Evolutionary conservation across 2,329 filamentous ascomycete species (phyloP).

Genomic region (Ophiobolus disseminans): DNA sequence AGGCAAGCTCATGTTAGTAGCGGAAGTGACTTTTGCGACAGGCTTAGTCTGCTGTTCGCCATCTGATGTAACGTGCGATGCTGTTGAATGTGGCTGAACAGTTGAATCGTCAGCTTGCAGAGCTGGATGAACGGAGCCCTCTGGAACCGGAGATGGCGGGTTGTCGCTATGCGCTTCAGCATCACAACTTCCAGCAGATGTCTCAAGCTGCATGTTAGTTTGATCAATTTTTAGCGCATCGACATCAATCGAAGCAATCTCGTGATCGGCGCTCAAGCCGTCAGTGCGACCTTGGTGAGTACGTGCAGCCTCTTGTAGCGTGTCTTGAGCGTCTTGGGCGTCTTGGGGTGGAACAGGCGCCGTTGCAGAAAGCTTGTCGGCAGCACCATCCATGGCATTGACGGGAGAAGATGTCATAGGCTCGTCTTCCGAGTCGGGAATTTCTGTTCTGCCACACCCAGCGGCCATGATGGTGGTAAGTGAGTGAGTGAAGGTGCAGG

Average conservation of each 20-base stretch:
- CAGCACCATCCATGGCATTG: constrained; percentile 14
- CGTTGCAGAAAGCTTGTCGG: constrained; percentile 31
- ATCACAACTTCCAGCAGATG: background rate
- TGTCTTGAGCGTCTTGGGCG: constrained; percentile 28
- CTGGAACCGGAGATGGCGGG: too few relatives aligned
- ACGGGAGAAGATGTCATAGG: constrained; percentile 38
- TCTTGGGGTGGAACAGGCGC: constrained; percentile 22
- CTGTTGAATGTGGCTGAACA: too few relatives aligned
- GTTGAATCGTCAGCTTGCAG: background rate
- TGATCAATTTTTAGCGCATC: constrained; percentile 10
- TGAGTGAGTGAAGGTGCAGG: constrained; percentile 3
- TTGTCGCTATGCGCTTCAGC: background rate
- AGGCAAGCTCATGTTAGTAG: background rate
- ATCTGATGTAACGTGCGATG: too few relatives aligned
- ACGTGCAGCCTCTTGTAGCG: constrained; percentile 13
- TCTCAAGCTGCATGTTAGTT: constrained; percentile 14
- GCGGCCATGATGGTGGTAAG: constrained; percentile 32
- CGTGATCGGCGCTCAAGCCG: constrained; percentile 19
- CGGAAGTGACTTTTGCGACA: background rate
- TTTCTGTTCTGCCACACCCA: constrained; percentile 25
- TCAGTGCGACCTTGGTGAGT: constrained; percentile 20
- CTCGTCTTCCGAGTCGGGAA: constrained; percentile 46
- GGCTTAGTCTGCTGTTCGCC: too few relatives aligned
- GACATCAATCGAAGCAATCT: constrained; percentile 16
- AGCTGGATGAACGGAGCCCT: too few relatives aligned